Evolutionary conservation across 148 eudicot species (phyloP).

Genomic region (Salicornia ramosissima): DNA sequence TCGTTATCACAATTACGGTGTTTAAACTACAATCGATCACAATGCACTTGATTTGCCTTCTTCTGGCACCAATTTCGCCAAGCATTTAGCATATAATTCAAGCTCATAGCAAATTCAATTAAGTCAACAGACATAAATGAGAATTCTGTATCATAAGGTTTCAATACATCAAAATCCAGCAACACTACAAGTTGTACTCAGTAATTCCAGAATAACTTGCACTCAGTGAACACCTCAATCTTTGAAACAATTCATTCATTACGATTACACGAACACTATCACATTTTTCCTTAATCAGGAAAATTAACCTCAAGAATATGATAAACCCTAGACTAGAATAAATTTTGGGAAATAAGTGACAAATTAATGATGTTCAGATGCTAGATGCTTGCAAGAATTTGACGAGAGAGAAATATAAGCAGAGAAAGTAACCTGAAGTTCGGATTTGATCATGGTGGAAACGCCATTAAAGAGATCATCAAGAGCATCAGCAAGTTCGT

Average conservation of each 20-base stretch:
- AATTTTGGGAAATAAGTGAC: too few species aligned
- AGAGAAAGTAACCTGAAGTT: constrained; percentile 55
- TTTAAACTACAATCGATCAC: not conserved
- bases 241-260: not conserved
- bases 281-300: too few species aligned
- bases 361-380: not conserved
- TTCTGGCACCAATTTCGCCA: not conserved
- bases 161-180: not conserved
- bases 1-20: not conserved
- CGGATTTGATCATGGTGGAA: constrained; percentile 72
- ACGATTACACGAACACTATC: not conserved
- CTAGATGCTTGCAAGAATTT: not conserved
- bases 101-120: not conserved
- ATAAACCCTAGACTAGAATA: constrained; percentile 11
- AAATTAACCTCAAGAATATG: not conserved
- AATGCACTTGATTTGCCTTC: not conserved
- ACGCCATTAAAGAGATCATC: constrained; percentile 68
- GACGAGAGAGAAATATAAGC: not conserved
- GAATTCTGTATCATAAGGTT: not conserved
- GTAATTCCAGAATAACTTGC: not conserved
- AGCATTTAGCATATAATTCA: not conserved
- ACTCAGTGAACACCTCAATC: not conserved
- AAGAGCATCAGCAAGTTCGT: constrained; percentile 58
- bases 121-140: not conserved
- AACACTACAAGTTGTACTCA: not conserved